Base-by-base conservation (phyloP, 2,329 filamentous ascomycete genomes). In the Colletotrichum aenigma region DNA sequence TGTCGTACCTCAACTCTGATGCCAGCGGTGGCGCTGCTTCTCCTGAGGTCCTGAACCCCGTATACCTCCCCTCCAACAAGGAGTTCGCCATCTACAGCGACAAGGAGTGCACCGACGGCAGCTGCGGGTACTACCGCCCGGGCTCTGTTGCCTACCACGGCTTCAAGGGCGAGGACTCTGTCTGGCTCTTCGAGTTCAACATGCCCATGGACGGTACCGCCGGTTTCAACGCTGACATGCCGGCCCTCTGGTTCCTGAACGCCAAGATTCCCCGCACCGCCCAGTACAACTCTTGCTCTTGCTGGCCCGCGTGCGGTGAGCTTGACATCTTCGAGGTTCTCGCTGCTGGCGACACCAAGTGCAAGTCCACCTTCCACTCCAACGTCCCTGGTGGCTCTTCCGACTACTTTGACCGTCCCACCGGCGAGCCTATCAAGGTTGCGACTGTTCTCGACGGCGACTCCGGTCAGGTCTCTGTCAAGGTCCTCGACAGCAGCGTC, bases 191-290 rank as follows among this genome's bases (percentile, higher is more conserved):
- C 79, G 90, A 95, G 79, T 94, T 96, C 83, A 87, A 87, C 71
- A 96, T 96, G 94, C 94, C 94, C 10, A 81, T 88, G 64, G 90
- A 90, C 73, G 89, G 89, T 76, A 82, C 86, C 68, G 85, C 82
- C n/a, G 86, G 86, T 72, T 87, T 87, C 79, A 90, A 92, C 80
- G 86, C 82, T 56, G 91, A 96, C 84, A 94, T 94, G 89, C 94
- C 94, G 10, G 92, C 94, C 56, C 89, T 93, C 83, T 96, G 94
- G 94, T 86, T 93, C 66, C 90, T 96, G 76, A 96, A 96, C 84
- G 92, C 91, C 21, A 89, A 91, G 76, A 94, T 96, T 76, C 91
- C 94, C 30, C 92, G 92, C 76, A 92, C 93, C 7, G 86, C 89
- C 7, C 94, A 96, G 83, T 96, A 96, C 85, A 88, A 89, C 77